Evolutionary conservation across 129 eudicot species (phyloP), one percentile per base, ranked within the genome.

Genomic region (Artemisia tridentata): DNA sequence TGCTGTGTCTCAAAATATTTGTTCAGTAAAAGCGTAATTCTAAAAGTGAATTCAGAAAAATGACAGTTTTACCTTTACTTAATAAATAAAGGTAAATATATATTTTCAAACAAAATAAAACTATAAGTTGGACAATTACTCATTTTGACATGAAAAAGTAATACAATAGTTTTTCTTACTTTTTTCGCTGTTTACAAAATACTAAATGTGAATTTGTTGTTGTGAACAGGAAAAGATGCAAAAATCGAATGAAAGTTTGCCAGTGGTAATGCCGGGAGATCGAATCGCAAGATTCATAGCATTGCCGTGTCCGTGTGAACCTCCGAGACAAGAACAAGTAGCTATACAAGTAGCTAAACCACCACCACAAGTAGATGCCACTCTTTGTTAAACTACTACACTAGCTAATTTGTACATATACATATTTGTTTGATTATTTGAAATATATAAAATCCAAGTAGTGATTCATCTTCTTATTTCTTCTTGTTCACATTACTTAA

Each of bases 251-350:
- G 71, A 83, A 61, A 86, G 93, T 72, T 75, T 86, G 76, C 91
- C 95, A 55, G 97, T 88, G 34, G 72, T 92, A 57, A 92, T 92
- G 98, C 90, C 98, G 0, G 98, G 98, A 45, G 96, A 93, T 67
- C 78, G 84, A 13, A 75, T 89, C 12, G 87, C 96, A 0, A 85
- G 67, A 74, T 93, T 93, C 76, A 93, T 93, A 71, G 98, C 98
- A 19, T 29, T 93, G 81, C 98, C 98, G 59, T 93, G 96, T 57
- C 96, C 96, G 4, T 83, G 93, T 61, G 80, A 86, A 68, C 96
- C 95, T 31, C 62, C 84, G 54, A 79, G 80, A 20, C 45, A 56
- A 56, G 62, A 19, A 56, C 19, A 56, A 12, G 13, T 56, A n/a
- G 27, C 10, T 1, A 19, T 56, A 19, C 13, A 56, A 16, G n/a